Base-by-base conservation (phyloP, 805 yeast genomes). In the Metschnikowia hibisci region DNA sequence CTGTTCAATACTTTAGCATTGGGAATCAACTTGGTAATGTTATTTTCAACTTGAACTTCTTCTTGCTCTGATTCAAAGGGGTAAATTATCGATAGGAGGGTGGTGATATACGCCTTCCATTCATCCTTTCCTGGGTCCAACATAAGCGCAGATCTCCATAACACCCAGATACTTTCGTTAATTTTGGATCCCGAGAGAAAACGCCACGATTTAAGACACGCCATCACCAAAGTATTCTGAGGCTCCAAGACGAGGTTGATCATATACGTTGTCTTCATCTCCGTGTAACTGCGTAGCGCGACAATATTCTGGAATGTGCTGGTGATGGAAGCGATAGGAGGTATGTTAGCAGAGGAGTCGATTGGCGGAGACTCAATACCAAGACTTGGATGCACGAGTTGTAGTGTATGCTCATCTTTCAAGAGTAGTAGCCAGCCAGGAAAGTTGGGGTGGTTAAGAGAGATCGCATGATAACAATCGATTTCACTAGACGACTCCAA, bases 81-180 rank as follows among this genome's bases (percentile, higher is more conserved):
- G n/a, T 75, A 60, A 0, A 76, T 51, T 1, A 78, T 57, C 0
- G 82, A 66, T 9, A 82, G 56, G 2, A 82, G 51, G 0, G 84
- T 72, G 3, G 74, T 64, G 0, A 77, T 67, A 50, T 78, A 78
- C 0, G 84, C 75, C 12, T 69, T 69, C 88, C 89, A 82, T 26
- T 83, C 87, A 49, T 71, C 67, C 31, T 56, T 61, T 16, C 57
- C 48, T 3, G 64, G 66, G 15, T 67, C 71, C 9, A 77, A 45
- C 39, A 74, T 63, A 15, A 71, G 57, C 1, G 84, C 78, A 1
- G 80, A 59, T 35, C 83, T 68, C 88, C 89, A 84, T 3, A 75
- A 66, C 39, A 80, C 61, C 78, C 83, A 73, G n/a, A 83, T 63
- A 28, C 71, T 73, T 52, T 80, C 82, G 51, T 71, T 73, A 3